Evolutionary conservation across 164 flowering plant species (phyloP), one percentile per base, ranked within the genome.

Genomic region (Tinospora cordifolia): DNA sequence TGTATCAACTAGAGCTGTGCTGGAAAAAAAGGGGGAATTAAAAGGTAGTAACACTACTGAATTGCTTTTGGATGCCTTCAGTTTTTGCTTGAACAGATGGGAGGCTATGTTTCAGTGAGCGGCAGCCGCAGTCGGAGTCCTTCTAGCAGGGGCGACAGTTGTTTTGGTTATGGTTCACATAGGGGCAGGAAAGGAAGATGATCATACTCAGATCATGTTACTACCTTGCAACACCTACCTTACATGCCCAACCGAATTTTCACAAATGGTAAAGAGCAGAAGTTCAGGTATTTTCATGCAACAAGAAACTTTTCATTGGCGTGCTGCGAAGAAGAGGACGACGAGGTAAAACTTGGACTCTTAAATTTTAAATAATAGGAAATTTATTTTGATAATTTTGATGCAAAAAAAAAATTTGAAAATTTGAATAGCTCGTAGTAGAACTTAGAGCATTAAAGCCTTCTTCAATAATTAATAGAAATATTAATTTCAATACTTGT

Each of bases 271-370:
- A n/a, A 88, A 83, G 78, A 90, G 88, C 70, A 83, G 81, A 51
- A 79, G 75, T 74, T 87, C 96, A 59, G 90, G 95, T 72, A 80
- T 93, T 66, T 93, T 89, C 79, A 91, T 97, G n/a, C 97, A 91
- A 76, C 97, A 90, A 73, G 98, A 97, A 8, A n/a, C n/a, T n/a
- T n/a, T n/a, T n/a, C n/a, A n/a, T n/a, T n/a, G n/a, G n/a, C n/a
- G n/a, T n/a, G n/a, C n/a, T n/a, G n/a, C n/a, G n/a, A n/a, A n/a
- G n/a, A n/a, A n/a, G n/a, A n/a, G n/a, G n/a, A n/a, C n/a, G n/a
- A n/a, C n/a, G n/a, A n/a, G n/a, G n/a, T n/a, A n/a, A n/a, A n/a
- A n/a, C n/a, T n/a, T n/a, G n/a, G n/a, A n/a, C n/a, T n/a, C n/a
- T n/a, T n/a, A n/a, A n/a, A n/a, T n/a, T n/a, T n/a, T n/a, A n/a